Percentiles rank a stretch among this genome's conserved stretches.
Conservation (phyloP, 129 eudicot species). For the Centrapalus pauciflorus region DNA sequence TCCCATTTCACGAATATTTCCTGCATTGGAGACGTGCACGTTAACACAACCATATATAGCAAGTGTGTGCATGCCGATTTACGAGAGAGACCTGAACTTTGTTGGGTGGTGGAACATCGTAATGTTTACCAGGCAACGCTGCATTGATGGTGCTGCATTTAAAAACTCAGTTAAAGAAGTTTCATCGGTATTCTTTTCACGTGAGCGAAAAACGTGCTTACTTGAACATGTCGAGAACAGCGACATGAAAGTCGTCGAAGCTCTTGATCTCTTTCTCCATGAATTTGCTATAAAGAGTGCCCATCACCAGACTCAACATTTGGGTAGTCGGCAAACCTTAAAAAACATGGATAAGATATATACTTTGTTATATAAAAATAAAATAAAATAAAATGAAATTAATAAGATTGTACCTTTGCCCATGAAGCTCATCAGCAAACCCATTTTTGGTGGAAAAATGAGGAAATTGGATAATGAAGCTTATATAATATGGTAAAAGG, state of each 20-base stretch:
- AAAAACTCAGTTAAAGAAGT: no score
- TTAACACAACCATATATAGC: neutral
- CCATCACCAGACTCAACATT: slow-evolving; percentile 66
- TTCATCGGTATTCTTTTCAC: no score
- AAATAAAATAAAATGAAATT: neutral
- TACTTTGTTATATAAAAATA: neutral
- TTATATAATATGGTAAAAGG: slow-evolving; percentile 2
- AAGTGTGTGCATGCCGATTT: neutral
- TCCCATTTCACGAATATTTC: slow-evolving; percentile 52
- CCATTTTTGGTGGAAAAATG: slow-evolving; percentile 39
- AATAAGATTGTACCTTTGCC: slow-evolving; percentile 42
- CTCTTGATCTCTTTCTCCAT: slow-evolving; percentile 56
- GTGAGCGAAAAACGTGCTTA: slow-evolving; percentile 15
- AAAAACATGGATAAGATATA: neutral
- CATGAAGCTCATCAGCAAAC: slow-evolving; percentile 70
- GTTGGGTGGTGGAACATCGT: slow-evolving; percentile 61
- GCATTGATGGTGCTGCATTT: slow-evolving; percentile 71
- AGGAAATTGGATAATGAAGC: neutral
- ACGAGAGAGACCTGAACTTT: slow-evolving; percentile 55
- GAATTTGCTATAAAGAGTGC: slow-evolving; percentile 62
- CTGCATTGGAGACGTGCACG: slow-evolving; percentile 22
- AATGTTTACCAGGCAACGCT: slow-evolving; percentile 93
- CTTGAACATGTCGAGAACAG: slow-evolving; percentile 83
- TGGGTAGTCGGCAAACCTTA: slow-evolving; percentile 70
- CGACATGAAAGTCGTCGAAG: slow-evolving; percentile 72